These are phyloP conservation scores for Naematelia aurantialba DNA, from an alignment of 768 basidiomycete genomes.

Conservation along the genomic window DNA sequence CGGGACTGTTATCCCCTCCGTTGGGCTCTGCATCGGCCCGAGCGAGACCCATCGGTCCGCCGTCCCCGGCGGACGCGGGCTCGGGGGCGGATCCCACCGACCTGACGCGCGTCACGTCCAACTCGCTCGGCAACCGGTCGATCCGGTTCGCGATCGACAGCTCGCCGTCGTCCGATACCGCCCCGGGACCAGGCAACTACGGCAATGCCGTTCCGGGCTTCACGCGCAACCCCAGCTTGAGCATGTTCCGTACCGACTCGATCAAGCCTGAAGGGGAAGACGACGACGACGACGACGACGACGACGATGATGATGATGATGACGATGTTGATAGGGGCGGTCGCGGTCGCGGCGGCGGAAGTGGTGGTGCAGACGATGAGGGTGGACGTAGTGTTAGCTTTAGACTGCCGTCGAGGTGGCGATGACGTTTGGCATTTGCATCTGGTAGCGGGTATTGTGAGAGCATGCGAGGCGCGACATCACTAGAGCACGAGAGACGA, in stretches of 20 bases:
- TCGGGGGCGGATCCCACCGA: constrained; percentile 12
- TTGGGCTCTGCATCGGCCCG: constrained; percentile 2
- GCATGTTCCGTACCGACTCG: constrained; percentile 33
- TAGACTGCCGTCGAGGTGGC: neutral
- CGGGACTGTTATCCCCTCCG: constrained; percentile 9
- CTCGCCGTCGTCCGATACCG: constrained; percentile 37
- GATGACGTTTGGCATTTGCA: neutral
- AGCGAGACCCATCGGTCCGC: neutral
- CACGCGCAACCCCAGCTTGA: constrained; percentile 31
- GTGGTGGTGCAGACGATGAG: neutral
- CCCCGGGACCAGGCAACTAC: constrained; percentile 35
- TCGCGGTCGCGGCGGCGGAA: too few relatives aligned
- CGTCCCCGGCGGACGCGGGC: constrained; percentile 1
- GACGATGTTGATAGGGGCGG: too few relatives aligned
- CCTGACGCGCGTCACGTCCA: constrained; percentile 20
- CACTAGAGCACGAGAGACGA: neutral
- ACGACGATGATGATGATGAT: neutral
- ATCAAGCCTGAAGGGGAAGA: constrained; percentile 7
- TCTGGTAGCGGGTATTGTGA: neutral
- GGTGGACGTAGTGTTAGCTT: neutral
- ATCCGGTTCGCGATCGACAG: constrained; percentile 43
- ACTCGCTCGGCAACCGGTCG: constrained; percentile 13
- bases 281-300: neutral
- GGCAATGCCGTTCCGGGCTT: constrained; percentile 33
- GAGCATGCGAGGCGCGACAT: neutral